A percentile compares a stretch with the other conserved stretches of the same genome.
Conservation (phyloP, 202 grass and related monocot species). For the Dendrocalamus latiflorus region DNA sequence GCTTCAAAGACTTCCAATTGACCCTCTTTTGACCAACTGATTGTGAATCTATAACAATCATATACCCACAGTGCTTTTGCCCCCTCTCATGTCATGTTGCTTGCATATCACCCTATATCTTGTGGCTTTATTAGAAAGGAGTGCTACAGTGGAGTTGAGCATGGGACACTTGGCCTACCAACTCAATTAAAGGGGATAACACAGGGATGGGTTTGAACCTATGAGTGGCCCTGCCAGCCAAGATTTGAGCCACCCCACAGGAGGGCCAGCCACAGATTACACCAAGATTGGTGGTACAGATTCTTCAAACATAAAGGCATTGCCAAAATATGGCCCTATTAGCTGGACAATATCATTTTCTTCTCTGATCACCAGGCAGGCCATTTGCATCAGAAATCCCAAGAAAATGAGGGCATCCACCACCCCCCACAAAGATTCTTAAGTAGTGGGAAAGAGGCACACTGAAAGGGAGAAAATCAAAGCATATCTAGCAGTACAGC, state of each 20-base stretch:
- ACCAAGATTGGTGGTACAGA: constrained; percentile 30
- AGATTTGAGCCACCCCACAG: constrained; percentile 28
- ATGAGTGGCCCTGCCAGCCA: constrained; percentile 10
- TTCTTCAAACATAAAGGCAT: constrained; percentile 21
- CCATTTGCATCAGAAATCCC: neutral
- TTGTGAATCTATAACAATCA: constrained; percentile 12
- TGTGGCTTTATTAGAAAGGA: constrained; percentile 20
- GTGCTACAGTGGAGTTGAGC: constrained; percentile 1
- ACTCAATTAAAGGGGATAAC: neutral
- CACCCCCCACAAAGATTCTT: neutral
- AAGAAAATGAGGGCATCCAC: neutral
- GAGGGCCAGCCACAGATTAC: constrained; percentile 10
- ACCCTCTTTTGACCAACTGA: constrained; percentile 18
- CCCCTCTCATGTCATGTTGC: constrained; percentile 12
- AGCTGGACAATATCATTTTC: neutral
- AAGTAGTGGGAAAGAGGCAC: neutral
- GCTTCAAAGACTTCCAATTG: constrained; percentile 22
- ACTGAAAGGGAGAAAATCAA: neutral
- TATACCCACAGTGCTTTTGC: neutral
- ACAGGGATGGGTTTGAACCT: neutral
- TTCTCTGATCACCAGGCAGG: neutral
- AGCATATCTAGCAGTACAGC: neutral
- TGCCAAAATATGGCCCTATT: neutral
- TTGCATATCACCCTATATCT: constrained; percentile 37
- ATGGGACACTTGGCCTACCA: constrained; percentile 9